Conservation (phyloP, 768 basidiomycete genomes). For the Ramaria rubella region DNA sequence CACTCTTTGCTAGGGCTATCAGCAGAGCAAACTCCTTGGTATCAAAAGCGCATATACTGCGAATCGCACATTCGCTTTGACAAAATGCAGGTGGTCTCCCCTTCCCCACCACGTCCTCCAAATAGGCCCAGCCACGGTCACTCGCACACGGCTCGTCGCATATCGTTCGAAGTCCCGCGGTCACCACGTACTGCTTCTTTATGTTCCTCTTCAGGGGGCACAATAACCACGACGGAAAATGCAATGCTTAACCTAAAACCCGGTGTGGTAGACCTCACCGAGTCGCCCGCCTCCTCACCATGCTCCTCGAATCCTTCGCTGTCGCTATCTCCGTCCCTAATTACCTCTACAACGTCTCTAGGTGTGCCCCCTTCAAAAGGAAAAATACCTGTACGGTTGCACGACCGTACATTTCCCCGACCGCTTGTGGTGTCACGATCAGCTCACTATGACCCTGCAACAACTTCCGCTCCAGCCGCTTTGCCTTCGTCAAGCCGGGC, state of each 20-base stretch:
- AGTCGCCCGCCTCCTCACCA: background rate
- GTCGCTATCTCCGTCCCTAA: background rate
- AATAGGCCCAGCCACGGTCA: background rate
- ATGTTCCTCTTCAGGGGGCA: background rate
- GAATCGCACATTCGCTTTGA: background rate
- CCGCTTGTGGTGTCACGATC: background rate
- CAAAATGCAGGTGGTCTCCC: background rate
- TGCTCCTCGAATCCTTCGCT: background rate
- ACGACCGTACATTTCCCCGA: too few species aligned
- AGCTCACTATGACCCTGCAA: background rate
- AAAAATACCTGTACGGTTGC: background rate
- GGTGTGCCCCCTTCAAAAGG: background rate
- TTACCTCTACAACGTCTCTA: background rate
- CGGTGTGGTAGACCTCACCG: background rate
- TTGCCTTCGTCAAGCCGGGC: background rate
- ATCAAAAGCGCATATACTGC: background rate
- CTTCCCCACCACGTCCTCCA: background rate
- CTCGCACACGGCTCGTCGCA: background rate
- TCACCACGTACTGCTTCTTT: background rate
- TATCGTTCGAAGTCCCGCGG: background rate
- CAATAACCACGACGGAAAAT: background rate
- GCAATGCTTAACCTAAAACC: background rate
- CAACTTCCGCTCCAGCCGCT: background rate
- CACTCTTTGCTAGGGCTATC: background rate
- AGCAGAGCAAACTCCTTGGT: too few species aligned